Conservation (phyloP, 768 basidiomycete genomes). For the Cytidiella melzeri region DNA sequence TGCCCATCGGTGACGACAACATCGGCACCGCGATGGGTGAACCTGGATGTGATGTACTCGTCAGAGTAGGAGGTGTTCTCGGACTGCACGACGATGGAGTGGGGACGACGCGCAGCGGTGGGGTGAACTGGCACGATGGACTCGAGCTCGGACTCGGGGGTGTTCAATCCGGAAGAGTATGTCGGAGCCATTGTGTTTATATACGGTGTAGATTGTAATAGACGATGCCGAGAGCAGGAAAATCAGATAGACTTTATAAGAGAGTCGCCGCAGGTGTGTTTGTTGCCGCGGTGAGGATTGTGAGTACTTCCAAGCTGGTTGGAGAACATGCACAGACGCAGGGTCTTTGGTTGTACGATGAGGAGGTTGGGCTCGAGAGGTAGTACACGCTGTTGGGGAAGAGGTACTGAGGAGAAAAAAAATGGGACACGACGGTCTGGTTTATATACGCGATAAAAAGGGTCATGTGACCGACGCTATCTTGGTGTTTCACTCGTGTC, state of each 20-base stretch:
- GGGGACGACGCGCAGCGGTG: constrained; percentile 73
- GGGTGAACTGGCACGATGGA: constrained; percentile 72
- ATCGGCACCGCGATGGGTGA: constrained; percentile 70
- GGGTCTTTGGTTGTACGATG: constrained; percentile 3
- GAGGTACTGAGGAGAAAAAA: background rate
- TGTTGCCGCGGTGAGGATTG: constrained; percentile 82
- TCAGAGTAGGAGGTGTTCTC: constrained; percentile 77
- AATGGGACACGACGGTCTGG: background rate
- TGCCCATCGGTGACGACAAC: constrained; percentile 68
- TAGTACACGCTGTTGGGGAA: background rate
- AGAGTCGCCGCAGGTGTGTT: constrained; percentile 73
- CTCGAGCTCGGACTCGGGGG: constrained; percentile 68
- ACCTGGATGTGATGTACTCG: constrained; percentile 79
- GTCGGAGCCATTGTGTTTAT: constrained; percentile 42
- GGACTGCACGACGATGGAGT: constrained; percentile 75
- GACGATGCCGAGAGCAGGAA: constrained; percentile 17
- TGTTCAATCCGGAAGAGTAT: constrained; percentile 62
- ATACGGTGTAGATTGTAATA: constrained; percentile 23
- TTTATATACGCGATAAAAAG: background rate
- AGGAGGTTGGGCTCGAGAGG: background rate
- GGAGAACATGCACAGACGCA: constrained; percentile 76
- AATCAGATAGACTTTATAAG: constrained; percentile 39
- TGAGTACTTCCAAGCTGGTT: constrained; percentile 89
- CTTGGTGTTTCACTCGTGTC: too few species aligned
- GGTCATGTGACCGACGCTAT: too few species aligned